These are phyloP conservation scores for Myriangium duriaei DNA, from an alignment of 2,329 filamentous ascomycete genomes.

Conservation along the genomic window DNA sequence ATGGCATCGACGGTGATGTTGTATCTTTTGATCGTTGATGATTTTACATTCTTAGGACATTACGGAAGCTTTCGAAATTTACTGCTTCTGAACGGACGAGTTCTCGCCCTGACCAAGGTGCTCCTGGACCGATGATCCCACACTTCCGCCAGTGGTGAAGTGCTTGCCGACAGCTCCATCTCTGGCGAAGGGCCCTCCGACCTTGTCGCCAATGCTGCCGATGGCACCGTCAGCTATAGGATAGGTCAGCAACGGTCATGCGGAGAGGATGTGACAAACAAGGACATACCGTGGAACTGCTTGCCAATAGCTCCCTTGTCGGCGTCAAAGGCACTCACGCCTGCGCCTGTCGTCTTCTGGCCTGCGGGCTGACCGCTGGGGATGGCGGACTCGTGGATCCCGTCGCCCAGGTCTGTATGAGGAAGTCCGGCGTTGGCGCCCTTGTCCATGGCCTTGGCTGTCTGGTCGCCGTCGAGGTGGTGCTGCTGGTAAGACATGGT, in stretches of 20 bases:
- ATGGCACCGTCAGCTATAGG: conserved; percentile 21
- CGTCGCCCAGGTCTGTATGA: conserved; percentile 15
- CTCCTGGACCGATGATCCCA: conserved; percentile 26
- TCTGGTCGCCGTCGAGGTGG: conserved; percentile 16
- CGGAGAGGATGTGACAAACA: conserved; percentile 1
- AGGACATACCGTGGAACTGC: conserved; percentile 20
- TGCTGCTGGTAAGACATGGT: conserved; percentile 10
- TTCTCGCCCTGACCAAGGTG: conserved; percentile 20
- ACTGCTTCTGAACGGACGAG: too few species aligned
- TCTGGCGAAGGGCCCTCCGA: conserved; percentile 26
- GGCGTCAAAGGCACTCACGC: conserved; percentile 18
- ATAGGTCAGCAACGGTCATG: conserved; percentile 10
- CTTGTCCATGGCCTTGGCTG: conserved; percentile 16
- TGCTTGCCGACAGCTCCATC: conserved; percentile 27
- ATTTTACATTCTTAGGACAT: too few species aligned
- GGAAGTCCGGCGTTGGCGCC: conserved; percentile 15
- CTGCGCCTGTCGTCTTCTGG: conserved; percentile 17
- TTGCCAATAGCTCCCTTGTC: conserved; percentile 23
- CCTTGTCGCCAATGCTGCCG: conserved; percentile 25
- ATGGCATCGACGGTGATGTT: too few species aligned
- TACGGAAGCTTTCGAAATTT: too few species aligned
- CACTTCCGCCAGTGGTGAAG: conserved; percentile 23
- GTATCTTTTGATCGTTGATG: too few species aligned
- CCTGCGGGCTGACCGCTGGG: conserved; percentile 13
- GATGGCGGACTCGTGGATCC: conserved; percentile 18